These are phyloP conservation scores for Colletotrichum navitas DNA, from an alignment of 2,329 filamentous ascomycete species.

Conservation along the genomic window DNA sequence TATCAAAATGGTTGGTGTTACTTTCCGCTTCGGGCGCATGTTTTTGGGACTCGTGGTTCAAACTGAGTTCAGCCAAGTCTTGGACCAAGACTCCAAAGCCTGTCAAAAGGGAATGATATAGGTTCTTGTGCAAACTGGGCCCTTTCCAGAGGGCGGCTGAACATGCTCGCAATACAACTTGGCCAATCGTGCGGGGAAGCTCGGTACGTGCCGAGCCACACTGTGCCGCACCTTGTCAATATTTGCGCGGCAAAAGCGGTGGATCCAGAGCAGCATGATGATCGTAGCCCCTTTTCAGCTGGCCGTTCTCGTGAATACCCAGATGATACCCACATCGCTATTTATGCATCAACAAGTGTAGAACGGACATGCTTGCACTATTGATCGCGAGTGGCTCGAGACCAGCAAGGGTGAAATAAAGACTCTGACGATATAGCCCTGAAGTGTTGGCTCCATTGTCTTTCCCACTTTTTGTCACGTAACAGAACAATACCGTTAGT, in stretches of 20 bases:
- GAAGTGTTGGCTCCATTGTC: not conserved
- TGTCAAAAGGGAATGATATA: not conserved
- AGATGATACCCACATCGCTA: not conserved
- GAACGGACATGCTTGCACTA: not conserved
- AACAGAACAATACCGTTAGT: too few species aligned
- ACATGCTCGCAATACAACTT: not conserved
- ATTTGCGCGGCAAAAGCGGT: not conserved
- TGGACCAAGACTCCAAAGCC: not conserved
- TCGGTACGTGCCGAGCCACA: conserved; percentile 21
- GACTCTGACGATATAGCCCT: accelerated
- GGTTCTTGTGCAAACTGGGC: not conserved
- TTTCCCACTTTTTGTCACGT: too few species aligned
- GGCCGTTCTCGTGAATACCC: not conserved
- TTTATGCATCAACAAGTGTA: too few species aligned
- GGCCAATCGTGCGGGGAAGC: not conserved
- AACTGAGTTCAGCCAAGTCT: not conserved
- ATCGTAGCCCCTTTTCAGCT: not conserved
- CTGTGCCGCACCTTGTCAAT: conserved; percentile 2
- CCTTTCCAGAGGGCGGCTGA: conserved; percentile 1
- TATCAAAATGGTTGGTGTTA: not conserved
- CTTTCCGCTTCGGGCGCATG: not conserved
- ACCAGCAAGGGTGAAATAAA: not conserved
- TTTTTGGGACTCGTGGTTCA: not conserved
- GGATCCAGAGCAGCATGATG: not conserved
- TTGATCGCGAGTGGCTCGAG: not conserved